phyloP scores from a whole-genome alignment of 1,139 yeast genomes.

The Saccharomycopsis phalli region DNA sequence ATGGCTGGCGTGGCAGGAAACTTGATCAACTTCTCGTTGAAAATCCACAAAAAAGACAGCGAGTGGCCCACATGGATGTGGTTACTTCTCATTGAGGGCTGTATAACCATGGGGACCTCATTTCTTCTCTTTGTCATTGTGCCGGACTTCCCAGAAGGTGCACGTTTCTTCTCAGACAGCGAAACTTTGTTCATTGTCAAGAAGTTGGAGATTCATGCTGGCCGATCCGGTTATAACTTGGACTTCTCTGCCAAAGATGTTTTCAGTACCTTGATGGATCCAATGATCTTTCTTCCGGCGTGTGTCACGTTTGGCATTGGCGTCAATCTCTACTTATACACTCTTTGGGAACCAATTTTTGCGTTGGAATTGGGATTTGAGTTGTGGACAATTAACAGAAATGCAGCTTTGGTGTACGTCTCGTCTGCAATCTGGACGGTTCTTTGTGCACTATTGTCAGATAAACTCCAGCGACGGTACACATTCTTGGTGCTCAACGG shows the following conservation, averaged over 20 bases:
- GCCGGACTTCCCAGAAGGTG: conserved; percentile 37
- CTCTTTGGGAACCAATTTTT: conserved; percentile 60
- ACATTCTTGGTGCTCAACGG: conserved; percentile 38
- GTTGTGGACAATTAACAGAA: conserved; percentile 53
- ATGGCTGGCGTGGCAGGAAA: conserved; percentile 34
- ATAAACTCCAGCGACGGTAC: conserved; percentile 36
- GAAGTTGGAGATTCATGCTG: conserved; percentile 44
- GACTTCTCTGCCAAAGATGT: conserved; percentile 3
- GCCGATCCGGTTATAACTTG: conserved; percentile 34
- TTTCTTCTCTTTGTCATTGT: conserved; percentile 28
- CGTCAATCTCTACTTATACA: conserved; percentile 58
- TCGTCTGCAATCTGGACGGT: conserved; percentile 38
- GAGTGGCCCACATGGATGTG: conserved; percentile 32
- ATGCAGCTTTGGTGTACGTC: conserved; percentile 67
- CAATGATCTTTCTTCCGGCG: conserved; percentile 46
- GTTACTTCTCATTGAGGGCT: conserved; percentile 33
- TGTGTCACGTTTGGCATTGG: conserved; percentile 53
- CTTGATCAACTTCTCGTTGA: conserved; percentile 31
- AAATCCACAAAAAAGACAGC: conserved; percentile 22
- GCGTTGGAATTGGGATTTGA: conserved; percentile 43
- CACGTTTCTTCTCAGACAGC: conserved; percentile 33
- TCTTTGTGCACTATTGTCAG: conserved; percentile 43
- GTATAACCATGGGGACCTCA: conserved; percentile 27
- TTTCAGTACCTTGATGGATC: conserved; percentile 36
- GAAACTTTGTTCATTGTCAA: conserved; percentile 41